Percentiles rank a stretch among this genome's conserved stretches.
Conservation (phyloP, 768 basidiomycete species). For the Hortiboletus campestris region DNA sequence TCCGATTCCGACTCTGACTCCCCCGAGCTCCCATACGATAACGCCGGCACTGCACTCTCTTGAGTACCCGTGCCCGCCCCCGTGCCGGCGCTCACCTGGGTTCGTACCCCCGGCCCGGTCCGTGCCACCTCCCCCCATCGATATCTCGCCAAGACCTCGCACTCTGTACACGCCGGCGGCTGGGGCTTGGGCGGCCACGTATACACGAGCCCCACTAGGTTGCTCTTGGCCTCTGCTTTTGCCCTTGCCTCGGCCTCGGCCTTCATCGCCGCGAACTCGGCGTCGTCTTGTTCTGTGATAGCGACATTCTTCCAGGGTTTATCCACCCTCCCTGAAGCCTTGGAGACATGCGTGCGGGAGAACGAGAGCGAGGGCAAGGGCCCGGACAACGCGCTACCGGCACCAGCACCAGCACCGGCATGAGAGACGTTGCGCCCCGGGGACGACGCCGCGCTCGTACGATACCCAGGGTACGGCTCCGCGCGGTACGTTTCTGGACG, state of each 20-base stretch:
- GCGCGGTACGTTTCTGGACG: neutral
- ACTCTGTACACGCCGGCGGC: conserved; percentile 1
- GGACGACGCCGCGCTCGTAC: neutral
- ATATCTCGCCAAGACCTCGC: neutral
- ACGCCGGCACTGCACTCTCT: conserved; percentile 4
- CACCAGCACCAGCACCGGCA: no score
- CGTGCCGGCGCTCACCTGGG: neutral
- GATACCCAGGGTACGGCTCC: neutral
- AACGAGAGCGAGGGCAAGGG: no score
- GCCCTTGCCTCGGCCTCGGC: neutral
- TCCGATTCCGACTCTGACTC: conserved; percentile 11
- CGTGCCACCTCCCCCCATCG: neutral
- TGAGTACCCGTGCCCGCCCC: neutral
- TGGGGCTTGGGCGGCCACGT: conserved; percentile 24
- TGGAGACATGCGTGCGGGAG: neutral
- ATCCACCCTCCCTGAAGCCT: neutral
- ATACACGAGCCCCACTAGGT: conserved; percentile 8
- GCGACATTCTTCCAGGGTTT: conserved; percentile 32
- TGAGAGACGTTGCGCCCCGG: neutral
- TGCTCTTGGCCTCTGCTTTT: neutral
- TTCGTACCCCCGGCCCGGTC: neutral
- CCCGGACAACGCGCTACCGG: no score
- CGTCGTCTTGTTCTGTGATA: conserved; percentile 29
- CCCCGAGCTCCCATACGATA: conserved; percentile 14
- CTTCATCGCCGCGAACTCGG: conserved; percentile 9